Conservation (phyloP, 192 early-diverging fungal genomes). For the Gaertneriomyces sp. region DNA sequence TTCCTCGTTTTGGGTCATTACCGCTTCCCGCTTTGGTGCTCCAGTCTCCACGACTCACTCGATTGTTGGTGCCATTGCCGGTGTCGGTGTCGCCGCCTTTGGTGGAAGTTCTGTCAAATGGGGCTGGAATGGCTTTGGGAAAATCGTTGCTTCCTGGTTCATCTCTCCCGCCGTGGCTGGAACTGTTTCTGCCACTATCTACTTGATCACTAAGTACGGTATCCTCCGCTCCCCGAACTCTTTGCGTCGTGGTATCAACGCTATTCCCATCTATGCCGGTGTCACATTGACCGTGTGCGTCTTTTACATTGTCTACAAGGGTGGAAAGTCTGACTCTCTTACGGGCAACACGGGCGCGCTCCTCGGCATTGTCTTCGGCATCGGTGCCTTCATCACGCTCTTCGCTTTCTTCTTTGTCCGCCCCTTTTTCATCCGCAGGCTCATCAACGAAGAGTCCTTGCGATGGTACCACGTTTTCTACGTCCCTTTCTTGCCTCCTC, state of each 20-base stretch:
- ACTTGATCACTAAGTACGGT: conserved; percentile 59
- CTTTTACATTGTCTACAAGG: conserved; percentile 73
- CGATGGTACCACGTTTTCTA: conserved; percentile 71
- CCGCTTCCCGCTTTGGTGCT: conserved; percentile 60
- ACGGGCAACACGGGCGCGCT: conserved; percentile 40
- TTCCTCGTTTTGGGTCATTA: conserved; percentile 72
- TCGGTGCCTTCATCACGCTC: conserved; percentile 51
- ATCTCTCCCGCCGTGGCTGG: conserved; percentile 67
- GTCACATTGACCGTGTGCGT: conserved; percentile 59
- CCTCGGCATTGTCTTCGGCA: conserved; percentile 63
- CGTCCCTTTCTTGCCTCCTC: conserved; percentile 52
- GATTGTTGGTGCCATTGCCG: conserved; percentile 75
- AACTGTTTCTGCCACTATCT: conserved; percentile 61
- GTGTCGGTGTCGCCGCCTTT: conserved; percentile 72
- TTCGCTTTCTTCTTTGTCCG: conserved; percentile 64
- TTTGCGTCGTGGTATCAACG: conserved; percentile 45
- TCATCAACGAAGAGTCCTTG: conserved; percentile 63
- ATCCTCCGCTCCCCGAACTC: conserved; percentile 10
- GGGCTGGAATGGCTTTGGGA: conserved; percentile 41
- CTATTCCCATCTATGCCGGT: conserved; percentile 69
- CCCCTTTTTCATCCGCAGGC: conserved; percentile 60
- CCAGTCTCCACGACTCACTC: conserved; percentile 81
- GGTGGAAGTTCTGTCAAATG: conserved; percentile 62
- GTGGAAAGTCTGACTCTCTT: conserved; percentile 32
- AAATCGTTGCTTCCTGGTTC: conserved; percentile 75